Evolutionary conservation across 306 rosid genomes (phyloP), one percentile per base, ranked within the genome.

Genomic region (Gillenia trifoliata): DNA sequence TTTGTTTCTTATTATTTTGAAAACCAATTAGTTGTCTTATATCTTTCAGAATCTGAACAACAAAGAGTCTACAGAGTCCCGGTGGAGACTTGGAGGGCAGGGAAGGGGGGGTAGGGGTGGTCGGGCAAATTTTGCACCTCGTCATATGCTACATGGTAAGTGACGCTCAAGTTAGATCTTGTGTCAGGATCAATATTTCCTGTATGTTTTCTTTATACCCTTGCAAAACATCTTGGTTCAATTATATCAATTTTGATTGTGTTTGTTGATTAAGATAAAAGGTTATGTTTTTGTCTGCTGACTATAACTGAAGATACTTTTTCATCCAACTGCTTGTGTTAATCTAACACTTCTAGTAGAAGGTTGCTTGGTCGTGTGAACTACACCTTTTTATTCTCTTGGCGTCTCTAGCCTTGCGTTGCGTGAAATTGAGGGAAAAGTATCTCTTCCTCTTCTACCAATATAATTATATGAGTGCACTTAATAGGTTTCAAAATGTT

Each of bases 101-200:
- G 97, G 96, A 68, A 83, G 89, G 78, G 97, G 92, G 75, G 83
- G 73, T 77, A 90, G 96, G 89, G 90, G 95, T 52, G 89, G 88
- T 78, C 95, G 91, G 77, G 86, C 54, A 62, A 90, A 83, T 75
- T 85, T 87, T 83, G 71, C 90, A 66, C 56, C 91, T 81, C 91
- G 88, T 75, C 82, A 78, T 57, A 57, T 25, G 66, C 81, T 93
- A 54, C 86, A 87, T 73, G 99, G 99, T 92, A 80, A 87, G 75
- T 75, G 74, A 74, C 62, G 72, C 77, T 72, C 67, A 56, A 22
- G 52, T 20, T 62, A 54, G 19, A 65, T 59, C 64, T 59, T 75
- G 31, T 72, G 64, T 79, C 10, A 50, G 62, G n/a, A 56, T 81
- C 55, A 30, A 56, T 68, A 31, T 56, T 72, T 19, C 68, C 73